A percentile compares a stretch with the other conserved stretches of the same genome.
Conservation (phyloP, 1,284 basidiomycete genomes). For the Earliella scabrosa region DNA sequence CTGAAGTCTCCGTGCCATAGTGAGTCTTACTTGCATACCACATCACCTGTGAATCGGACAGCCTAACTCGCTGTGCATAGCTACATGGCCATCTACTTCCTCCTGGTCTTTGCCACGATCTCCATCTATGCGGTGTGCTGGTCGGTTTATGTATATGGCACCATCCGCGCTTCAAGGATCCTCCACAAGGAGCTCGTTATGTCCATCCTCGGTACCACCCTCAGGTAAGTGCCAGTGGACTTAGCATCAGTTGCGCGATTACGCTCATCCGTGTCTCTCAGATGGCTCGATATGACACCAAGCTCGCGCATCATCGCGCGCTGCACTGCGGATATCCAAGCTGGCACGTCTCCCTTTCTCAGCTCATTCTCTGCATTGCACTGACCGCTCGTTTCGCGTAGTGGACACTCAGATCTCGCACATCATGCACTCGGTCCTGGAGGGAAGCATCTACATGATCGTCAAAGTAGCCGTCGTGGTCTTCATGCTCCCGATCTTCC, state of each 20-base stretch:
- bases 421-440: slow-evolving; percentile 21
- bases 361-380: neutral
- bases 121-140: slow-evolving; percentile 31
- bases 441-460: slow-evolving; percentile 34
- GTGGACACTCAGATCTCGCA: slow-evolving; percentile 41
- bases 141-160: slow-evolving; percentile 42
- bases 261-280: slow-evolving; percentile 10
- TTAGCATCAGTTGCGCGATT: slow-evolving; percentile 2
- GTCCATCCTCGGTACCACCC: slow-evolving; percentile 62
- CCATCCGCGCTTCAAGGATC: slow-evolving; percentile 52
- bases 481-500: slow-evolving; percentile 45
- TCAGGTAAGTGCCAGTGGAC: slow-evolving; percentile 40
- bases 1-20: slow-evolving; percentile 35
- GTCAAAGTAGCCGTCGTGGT: slow-evolving; percentile 47
- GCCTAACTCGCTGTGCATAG: slow-evolving; percentile 21
- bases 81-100: slow-evolving; percentile 47
- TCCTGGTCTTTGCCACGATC: slow-evolving; percentile 37
- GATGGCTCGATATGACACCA: slow-evolving; percentile 61
- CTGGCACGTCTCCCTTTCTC: slow-evolving; percentile 30
- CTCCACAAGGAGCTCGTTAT: slow-evolving; percentile 61
- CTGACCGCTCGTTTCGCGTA: slow-evolving; percentile 7
- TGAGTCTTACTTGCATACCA: slow-evolving; percentile 20
- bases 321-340: slow-evolving; percentile 61
- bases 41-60: too few species aligned
- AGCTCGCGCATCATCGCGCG: slow-evolving; percentile 60